These are phyloP conservation scores for Pisolithus sp. DNA, from an alignment of 768 basidiomycete species.

Conservation along the genomic window DNA sequence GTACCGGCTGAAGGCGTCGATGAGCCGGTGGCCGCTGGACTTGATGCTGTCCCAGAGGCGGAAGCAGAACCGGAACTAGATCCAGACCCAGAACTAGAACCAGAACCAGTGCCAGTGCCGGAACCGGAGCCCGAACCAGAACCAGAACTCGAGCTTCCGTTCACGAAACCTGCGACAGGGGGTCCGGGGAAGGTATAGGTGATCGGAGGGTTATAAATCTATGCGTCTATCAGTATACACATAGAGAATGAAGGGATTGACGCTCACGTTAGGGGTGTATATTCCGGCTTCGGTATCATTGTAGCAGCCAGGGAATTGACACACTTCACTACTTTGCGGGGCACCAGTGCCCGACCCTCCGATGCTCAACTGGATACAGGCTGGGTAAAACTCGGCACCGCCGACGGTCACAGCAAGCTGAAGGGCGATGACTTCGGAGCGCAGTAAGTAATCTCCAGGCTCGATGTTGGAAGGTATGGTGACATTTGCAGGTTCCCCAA, in stretches of 20 bases:
- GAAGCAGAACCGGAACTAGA: slow-evolving; percentile 3
- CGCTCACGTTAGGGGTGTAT: slow-evolving; percentile 37
- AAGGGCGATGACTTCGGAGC: slow-evolving; percentile 73
- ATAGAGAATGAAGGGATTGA: background rate
- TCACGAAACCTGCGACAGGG: slow-evolving; percentile 36
- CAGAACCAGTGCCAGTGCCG: too few species aligned
- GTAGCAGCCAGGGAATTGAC: slow-evolving; percentile 67
- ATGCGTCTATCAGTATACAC: background rate
- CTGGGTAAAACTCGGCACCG: slow-evolving; percentile 41
- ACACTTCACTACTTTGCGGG: slow-evolving; percentile 30
- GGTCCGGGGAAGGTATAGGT: slow-evolving; percentile 51
- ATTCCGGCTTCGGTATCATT: slow-evolving; percentile 63
- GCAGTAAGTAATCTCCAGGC: slow-evolving; percentile 66
- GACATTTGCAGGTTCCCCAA: slow-evolving; percentile 33
- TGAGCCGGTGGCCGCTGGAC: background rate
- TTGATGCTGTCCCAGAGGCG: slow-evolving; percentile 4
- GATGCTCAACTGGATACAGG: slow-evolving; percentile 22
- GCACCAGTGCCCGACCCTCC: slow-evolving; percentile 23
- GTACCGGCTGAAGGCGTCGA: too few species aligned
- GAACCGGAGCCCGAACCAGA: slow-evolving; percentile 4
- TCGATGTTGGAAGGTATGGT: slow-evolving; percentile 46
- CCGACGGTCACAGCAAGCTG: slow-evolving; percentile 48
- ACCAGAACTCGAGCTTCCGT: slow-evolving; percentile 4
- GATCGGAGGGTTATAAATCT: slow-evolving; percentile 24
- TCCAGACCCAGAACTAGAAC: background rate